A percentile compares a stretch with the other conserved stretches of the same genome.
These are phyloP conservation scores for Cytospora mali DNA, from an alignment of 2,329 filamentous ascomycete genomes.

Conservation along the genomic window DNA sequence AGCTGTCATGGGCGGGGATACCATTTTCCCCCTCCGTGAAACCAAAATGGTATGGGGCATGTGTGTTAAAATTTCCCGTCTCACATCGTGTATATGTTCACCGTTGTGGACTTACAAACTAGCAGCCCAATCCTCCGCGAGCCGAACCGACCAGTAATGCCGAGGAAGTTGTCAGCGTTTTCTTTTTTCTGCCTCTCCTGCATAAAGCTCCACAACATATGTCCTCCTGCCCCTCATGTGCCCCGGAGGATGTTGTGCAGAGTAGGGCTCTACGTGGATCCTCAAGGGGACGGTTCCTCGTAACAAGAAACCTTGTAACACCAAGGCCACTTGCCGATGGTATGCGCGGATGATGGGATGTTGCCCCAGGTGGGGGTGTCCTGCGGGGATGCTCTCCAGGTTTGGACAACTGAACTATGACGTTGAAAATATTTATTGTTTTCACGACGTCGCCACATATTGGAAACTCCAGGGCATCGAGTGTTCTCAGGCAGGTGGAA, in stretches of 20 bases:
- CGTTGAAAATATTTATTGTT: too few relatives aligned
- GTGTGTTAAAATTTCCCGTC: too few relatives aligned
- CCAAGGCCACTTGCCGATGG: conserved; percentile 1
- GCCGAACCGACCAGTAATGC: neutral
- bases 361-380: neutral
- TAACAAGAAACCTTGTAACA: too few relatives aligned
- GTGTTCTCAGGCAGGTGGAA: neutral
- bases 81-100: neutral
- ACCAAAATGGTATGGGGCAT: too few relatives aligned
- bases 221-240: too few relatives aligned
- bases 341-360: conserved; percentile 5
- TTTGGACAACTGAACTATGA: too few relatives aligned
- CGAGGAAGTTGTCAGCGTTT: neutral
- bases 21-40: too few relatives aligned
- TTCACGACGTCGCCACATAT: neutral
- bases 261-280: too few relatives aligned
- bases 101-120: neutral
- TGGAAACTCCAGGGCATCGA: neutral
- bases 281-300: too few relatives aligned
- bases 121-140: neutral
- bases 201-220: neutral
- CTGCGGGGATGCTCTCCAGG: neutral
- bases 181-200: neutral
- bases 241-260: too few relatives aligned
- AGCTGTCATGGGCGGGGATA: too few relatives aligned